phyloP scores from a whole-genome alignment of 2,329 filamentous ascomycete species.

The Aspergillus calidoustus region DNA sequence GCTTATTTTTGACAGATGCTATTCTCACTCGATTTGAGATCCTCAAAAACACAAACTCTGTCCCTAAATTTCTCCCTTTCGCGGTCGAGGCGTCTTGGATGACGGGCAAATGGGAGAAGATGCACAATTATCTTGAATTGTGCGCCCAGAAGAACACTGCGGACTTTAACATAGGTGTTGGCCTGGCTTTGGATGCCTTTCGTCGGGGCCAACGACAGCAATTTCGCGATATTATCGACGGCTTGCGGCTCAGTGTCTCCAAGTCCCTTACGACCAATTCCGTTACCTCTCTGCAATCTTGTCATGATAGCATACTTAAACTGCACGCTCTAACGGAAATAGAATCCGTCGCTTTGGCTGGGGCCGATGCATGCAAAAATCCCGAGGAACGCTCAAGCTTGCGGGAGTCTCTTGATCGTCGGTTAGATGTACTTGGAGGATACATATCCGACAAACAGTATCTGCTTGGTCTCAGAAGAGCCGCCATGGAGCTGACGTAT shows the following conservation, averaged over 20 bases:
- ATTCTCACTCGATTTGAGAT: slow-evolving; percentile 85
- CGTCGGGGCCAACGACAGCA: slow-evolving; percentile 54
- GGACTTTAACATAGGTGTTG: slow-evolving; percentile 85
- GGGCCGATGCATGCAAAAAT: slow-evolving; percentile 29
- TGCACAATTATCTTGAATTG: slow-evolving; percentile 68
- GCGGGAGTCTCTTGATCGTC: slow-evolving; percentile 67
- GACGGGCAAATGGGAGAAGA: slow-evolving; percentile 76
- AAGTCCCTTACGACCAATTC: slow-evolving; percentile 74
- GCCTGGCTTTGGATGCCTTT: slow-evolving; percentile 67
- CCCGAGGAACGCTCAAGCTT: slow-evolving; percentile 31
- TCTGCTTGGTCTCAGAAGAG: slow-evolving; percentile 80
- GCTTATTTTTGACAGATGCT: slow-evolving; percentile 61
- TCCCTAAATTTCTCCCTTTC: slow-evolving; percentile 74
- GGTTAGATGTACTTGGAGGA: slow-evolving; percentile 87
- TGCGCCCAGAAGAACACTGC: slow-evolving; percentile 46
- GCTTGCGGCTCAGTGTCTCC: slow-evolving; percentile 71
- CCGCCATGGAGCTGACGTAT: slow-evolving; percentile 77
- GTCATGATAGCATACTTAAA: slow-evolving; percentile 82
- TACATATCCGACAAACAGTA: slow-evolving; percentile 95
- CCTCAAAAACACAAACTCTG: slow-evolving; percentile 60
- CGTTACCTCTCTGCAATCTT: slow-evolving; percentile 80
- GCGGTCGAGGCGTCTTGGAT: slow-evolving; percentile 93
- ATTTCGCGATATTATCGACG: slow-evolving; percentile 64
- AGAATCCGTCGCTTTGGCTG: slow-evolving; percentile 69
- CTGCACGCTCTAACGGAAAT: slow-evolving; percentile 88